Evolutionary conservation across 345 rosid species (phyloP).

Genomic region (Atalantia buxifolia): DNA sequence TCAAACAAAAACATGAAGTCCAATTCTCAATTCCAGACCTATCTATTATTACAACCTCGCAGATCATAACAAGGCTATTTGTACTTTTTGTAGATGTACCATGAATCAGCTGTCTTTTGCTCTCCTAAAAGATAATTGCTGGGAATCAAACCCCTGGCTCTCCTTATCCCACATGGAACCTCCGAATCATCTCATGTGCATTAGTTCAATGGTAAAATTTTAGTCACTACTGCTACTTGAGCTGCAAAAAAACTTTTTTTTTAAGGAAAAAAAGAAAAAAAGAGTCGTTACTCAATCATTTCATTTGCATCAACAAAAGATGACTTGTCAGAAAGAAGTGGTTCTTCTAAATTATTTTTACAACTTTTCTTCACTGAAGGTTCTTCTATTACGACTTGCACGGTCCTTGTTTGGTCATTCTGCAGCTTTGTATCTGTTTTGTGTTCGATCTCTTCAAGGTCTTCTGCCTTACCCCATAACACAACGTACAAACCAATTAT

Average conservation of each 20-base stretch:
- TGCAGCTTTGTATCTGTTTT: slow-evolving; percentile 21
- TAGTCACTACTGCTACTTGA: too few species aligned
- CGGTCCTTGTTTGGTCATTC: slow-evolving; percentile 15
- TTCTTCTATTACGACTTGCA: slow-evolving; percentile 34
- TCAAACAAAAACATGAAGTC: too few species aligned
- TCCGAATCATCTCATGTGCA: not conserved
- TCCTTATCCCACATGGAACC: not conserved
- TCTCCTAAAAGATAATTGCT: not conserved
- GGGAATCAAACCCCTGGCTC: not conserved
- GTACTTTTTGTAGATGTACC: not conserved
- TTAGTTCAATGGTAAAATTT: too few species aligned
- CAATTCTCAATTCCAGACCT: too few species aligned
- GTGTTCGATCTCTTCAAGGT: slow-evolving; percentile 20
- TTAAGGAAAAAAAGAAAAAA: not conserved
- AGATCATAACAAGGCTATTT: not conserved
- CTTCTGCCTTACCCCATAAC: slow-evolving; percentile 70
- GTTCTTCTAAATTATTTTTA: slow-evolving; percentile 35
- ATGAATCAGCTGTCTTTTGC: not conserved
- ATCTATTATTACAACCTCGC: not conserved
- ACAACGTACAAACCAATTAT: slow-evolving; percentile 45
- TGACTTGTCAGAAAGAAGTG: slow-evolving; percentile 41
- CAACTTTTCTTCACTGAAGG: slow-evolving; percentile 19
- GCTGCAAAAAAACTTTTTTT: too few species aligned
- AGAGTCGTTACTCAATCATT: not conserved
- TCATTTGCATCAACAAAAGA: not conserved